A percentile compares a stretch with the other conserved stretches of the same genome.
phyloP scores from a whole-genome alignment of 306 rosid genomes.

The Oemleria cerasiformis region DNA sequence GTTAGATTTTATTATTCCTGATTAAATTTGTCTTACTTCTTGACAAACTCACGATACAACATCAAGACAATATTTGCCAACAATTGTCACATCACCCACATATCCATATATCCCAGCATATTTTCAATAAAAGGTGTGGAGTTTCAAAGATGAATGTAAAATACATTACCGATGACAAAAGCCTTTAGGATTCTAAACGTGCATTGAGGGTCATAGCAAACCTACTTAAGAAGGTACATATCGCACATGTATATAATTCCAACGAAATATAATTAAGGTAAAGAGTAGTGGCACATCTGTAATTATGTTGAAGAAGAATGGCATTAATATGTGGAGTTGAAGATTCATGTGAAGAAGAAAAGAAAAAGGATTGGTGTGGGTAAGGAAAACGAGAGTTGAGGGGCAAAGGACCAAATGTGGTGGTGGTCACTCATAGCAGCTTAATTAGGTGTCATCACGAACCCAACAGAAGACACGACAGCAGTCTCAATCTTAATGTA shows the following conservation, averaged over 20 bases:
- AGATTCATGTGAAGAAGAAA: background rate
- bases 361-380: background rate
- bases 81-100: no score
- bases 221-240: background rate
- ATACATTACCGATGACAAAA: background rate
- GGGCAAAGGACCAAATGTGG: background rate
- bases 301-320: conserved; percentile 8
- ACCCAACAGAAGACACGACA: conserved; percentile 2
- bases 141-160: background rate
- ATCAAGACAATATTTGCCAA: no score
- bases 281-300: conserved; percentile 6
- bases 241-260: no score
- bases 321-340: background rate
- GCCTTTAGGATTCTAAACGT: background rate
- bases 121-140: no score
- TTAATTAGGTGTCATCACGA: conserved; percentile 22
- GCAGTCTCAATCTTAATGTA: conserved; percentile 8
- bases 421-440: conserved; percentile 8
- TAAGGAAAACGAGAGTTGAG: conserved; percentile 10
- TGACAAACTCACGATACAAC: no score
- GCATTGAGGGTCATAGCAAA: background rate
- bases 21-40: no score
- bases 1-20: no score
- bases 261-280: background rate
- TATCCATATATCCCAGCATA: no score